A percentile compares a stretch with the other conserved stretches of the same genome.
Conservation (phyloP, 495 filamentous ascomycete genomes). For the Aspergillus funiculosus region DNA sequence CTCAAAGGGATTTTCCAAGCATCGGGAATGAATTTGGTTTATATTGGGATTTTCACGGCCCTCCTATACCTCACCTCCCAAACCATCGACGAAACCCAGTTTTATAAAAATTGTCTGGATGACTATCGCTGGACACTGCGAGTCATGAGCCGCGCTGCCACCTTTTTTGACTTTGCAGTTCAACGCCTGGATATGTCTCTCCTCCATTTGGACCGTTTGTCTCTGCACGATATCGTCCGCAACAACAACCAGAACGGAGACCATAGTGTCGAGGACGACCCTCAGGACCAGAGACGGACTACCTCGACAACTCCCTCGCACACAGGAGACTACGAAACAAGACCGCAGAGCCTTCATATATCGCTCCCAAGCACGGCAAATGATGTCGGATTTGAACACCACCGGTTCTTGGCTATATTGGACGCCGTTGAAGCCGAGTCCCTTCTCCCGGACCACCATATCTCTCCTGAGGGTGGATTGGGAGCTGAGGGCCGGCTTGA, state of each 20-base stretch:
- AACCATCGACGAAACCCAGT: conserved; percentile 6
- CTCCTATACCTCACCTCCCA: conserved; percentile 4
- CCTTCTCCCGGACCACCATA: not conserved
- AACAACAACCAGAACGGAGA: not conserved
- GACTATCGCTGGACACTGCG: conserved; percentile 4
- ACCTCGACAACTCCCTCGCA: not conserved
- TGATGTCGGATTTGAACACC: conserved; percentile 1
- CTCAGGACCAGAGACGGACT: not conserved
- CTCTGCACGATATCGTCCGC: conserved; percentile 1
- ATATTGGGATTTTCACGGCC: conserved; percentile 2
- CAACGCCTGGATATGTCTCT: conserved; percentile 6
- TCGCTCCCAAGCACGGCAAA: not conserved
- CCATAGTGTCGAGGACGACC: not conserved
- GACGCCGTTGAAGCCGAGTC: conserved; percentile 1
- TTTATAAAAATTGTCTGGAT: conserved; percentile 1
- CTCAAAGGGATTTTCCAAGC: not conserved
- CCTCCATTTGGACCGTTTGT: not conserved
- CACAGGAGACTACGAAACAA: not conserved
- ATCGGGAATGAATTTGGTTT: conserved; percentile 3
- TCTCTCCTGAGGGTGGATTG: not conserved
- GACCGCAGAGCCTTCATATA: not conserved
- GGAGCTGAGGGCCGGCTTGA: not conserved
- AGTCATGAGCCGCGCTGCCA: conserved; percentile 3
- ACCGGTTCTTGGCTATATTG: not conserved
- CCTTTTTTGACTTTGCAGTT: conserved; percentile 2